phyloP scores from a whole-genome alignment of 129 eudicot genomes.

The Cynara cardunculus region DNA sequence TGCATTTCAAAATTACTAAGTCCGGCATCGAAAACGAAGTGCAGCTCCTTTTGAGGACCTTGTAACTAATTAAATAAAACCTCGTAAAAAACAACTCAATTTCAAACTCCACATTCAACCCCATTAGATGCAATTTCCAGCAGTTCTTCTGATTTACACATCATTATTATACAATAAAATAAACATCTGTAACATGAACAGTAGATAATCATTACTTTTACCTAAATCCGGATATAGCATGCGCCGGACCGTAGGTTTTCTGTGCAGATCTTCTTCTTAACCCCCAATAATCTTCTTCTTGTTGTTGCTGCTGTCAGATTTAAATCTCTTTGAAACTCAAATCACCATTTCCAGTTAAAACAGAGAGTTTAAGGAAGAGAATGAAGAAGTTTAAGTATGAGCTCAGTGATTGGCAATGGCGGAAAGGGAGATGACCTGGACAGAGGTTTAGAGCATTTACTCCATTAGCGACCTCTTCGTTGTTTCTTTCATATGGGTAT shows the following conservation, averaged over 20 bases:
- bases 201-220: background rate
- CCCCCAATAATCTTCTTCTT: background rate
- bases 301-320: constrained; percentile 12
- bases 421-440: constrained; percentile 27
- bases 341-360: background rate
- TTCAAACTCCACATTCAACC: constrained; percentile 18
- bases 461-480: constrained; percentile 14
- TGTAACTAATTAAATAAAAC: background rate
- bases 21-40: constrained; percentile 13
- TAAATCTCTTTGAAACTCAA: background rate
- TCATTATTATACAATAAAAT: background rate
- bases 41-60: constrained; percentile 14
- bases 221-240: constrained; percentile 17
- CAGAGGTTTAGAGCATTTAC: constrained; percentile 20
- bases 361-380: constrained; percentile 1
- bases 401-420: constrained; percentile 27
- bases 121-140: constrained; percentile 18
- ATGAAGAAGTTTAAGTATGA: constrained; percentile 10
- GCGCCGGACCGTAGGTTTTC: background rate
- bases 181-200: constrained; percentile 1
- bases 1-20: constrained; percentile 7
- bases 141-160: constrained; percentile 3
- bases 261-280: constrained; percentile 25
- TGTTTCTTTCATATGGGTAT: constrained; percentile 18
- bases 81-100: background rate